A percentile compares a stretch with the other conserved stretches of the same genome.
These are phyloP conservation scores for Mycena leptocephala DNA, from an alignment of 768 basidiomycete species.

Conservation along the genomic window DNA sequence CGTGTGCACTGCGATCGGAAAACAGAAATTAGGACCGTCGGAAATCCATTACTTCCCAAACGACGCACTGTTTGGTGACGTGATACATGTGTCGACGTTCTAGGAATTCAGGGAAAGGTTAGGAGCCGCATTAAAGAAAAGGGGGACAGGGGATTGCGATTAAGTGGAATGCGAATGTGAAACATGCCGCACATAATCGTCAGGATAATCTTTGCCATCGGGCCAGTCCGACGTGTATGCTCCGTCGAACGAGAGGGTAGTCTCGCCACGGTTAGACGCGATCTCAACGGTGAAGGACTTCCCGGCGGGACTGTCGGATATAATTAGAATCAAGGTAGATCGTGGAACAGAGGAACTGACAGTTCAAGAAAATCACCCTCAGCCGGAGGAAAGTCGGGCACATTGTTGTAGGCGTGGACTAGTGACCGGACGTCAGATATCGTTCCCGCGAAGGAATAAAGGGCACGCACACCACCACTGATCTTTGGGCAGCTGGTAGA, in stretches of 20 bases:
- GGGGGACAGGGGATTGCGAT: neutral
- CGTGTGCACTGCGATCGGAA: conserved; percentile 60
- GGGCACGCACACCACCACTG: conserved; percentile 64
- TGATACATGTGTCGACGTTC: conserved; percentile 62
- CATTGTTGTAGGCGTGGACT: conserved; percentile 57
- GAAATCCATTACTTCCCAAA: neutral
- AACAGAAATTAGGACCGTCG: neutral
- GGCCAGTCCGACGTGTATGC: conserved; percentile 59
- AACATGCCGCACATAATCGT: conserved; percentile 59
- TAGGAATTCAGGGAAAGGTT: conserved; percentile 31
- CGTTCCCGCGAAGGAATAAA: neutral
- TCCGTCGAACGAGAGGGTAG: conserved; percentile 61
- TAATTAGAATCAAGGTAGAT: neutral
- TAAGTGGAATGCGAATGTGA: neutral
- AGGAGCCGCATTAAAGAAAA: neutral
- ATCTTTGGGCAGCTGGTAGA: conserved; percentile 58
- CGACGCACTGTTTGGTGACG: conserved; percentile 63
- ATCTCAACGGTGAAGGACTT: conserved; percentile 65
- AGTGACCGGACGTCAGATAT: conserved; percentile 15
- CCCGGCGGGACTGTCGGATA: conserved; percentile 59
- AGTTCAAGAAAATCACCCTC: conserved; percentile 60
- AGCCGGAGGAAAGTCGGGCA: conserved; percentile 60
- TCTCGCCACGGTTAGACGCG: conserved; percentile 65
- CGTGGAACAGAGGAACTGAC: conserved; percentile 44
- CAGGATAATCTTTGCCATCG: conserved; percentile 61